Base-by-base conservation (phyloP, 768 basidiomycete genomes). In the Hypholoma fasciculare region DNA sequence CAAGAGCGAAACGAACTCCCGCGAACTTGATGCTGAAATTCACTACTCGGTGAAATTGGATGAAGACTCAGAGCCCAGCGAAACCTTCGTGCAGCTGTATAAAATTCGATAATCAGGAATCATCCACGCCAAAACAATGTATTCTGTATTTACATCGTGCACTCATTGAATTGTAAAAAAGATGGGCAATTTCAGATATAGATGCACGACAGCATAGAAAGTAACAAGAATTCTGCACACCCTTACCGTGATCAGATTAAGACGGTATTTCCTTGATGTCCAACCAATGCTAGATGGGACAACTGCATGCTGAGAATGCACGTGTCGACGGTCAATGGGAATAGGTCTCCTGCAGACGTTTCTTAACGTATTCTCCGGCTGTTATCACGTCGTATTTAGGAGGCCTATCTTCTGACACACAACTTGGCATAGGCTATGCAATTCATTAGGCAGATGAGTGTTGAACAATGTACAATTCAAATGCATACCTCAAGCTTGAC, bases 1-100 rank as follows among this genome's bases (percentile, higher is more conserved):
- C 61, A 98, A 98, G 77, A 91, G 85, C 66, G 74, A 79, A 36
- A 77, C 73, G 4, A 98, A 98, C 70, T 87, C 90, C 40, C 80
- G 96, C 49, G 96, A 97, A 69, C 74, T 98, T 48, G 90, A 96
- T 60, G 85, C 98, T 13, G 95, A 96, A 76, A 92, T 98, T 38
- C 93, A 95, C 70, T 95, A 89, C 61, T 78, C 75, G 16, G 77
- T 82, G 8, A 71, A 76, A 46, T 63, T 74, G 23, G 81, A 84
- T 36, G 76, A 67, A 11, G 72, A 75, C 20, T 66, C 71, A 9
- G 62, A 69, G 7, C 65, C 71, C 34, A 71, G 75, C 36, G 73
- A 74, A 40, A 73, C 79, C n/a, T 73, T 83, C 19, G 87, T 92
- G 19, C 90, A 93, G 69, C 85, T 89, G 65, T 95, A 84, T 74